phyloP scores from a whole-genome alignment of 2,329 filamentous ascomycete species.

The Rhynchosporium graminicola region DNA sequence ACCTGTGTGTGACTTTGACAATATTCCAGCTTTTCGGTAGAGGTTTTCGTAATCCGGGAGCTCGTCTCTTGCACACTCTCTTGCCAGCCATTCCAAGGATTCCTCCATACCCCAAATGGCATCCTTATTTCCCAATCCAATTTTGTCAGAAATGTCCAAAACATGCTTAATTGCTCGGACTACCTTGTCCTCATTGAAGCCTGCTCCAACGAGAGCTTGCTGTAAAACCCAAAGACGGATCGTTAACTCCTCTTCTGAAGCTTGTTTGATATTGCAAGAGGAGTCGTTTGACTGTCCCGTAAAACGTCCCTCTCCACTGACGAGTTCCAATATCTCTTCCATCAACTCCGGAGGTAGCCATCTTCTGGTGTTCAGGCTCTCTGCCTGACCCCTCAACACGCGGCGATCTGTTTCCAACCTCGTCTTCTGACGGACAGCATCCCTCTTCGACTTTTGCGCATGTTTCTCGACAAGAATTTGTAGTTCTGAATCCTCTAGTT shows the following conservation, averaged over 20 bases:
- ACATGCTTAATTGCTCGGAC: constrained; percentile 65
- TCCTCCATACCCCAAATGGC: constrained; percentile 84
- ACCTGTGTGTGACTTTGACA: constrained; percentile 39
- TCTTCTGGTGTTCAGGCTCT: constrained; percentile 68
- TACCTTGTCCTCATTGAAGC: constrained; percentile 66
- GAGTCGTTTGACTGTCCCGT: constrained; percentile 40
- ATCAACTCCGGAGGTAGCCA: constrained; percentile 82
- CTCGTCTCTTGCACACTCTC: constrained; percentile 68
- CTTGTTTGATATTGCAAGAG: constrained; percentile 49
- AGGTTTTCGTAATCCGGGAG: constrained; percentile 69
- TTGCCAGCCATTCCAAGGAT: constrained; percentile 85
- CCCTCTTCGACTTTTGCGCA: constrained; percentile 74
- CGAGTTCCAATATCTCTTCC: constrained; percentile 74
- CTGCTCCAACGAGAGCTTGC: constrained; percentile 67
- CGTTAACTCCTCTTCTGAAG: constrained; percentile 75
- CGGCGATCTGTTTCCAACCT: constrained; percentile 85
- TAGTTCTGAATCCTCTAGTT: constrained; percentile 87
- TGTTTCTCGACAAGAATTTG: constrained; percentile 86
- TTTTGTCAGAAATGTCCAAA: constrained; percentile 65
- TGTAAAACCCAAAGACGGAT: constrained; percentile 83
- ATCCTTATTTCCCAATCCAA: constrained; percentile 59
- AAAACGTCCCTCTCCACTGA: constrained; percentile 65
- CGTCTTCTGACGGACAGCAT: constrained; percentile 73
- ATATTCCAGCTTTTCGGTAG: constrained; percentile 31
- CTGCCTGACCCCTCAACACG: constrained; percentile 76